A percentile compares a stretch with the other conserved stretches of the same genome.
These are phyloP conservation scores for Arthroderma sp. DNA, from an alignment of 2,329 filamentous ascomycete genomes.

Conservation along the genomic window DNA sequence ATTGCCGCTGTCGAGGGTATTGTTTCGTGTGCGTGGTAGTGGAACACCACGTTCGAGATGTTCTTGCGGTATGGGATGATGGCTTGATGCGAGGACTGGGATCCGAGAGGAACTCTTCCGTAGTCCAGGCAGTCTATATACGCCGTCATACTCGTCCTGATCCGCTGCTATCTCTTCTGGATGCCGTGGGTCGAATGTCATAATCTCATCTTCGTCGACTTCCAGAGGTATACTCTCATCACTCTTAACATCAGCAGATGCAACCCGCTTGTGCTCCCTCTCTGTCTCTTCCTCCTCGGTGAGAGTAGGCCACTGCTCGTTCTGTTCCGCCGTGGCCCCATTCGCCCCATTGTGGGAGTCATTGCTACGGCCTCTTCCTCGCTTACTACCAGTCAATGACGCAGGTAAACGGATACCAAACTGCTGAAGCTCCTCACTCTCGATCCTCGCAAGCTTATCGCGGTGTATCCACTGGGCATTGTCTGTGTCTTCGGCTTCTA, in stretches of 20 bases:
- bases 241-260: constrained; percentile 21
- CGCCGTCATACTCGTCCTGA: constrained; percentile 33
- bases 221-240: constrained; percentile 31
- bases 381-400: constrained; percentile 24
- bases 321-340: constrained; percentile 21
- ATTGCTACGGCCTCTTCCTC: constrained; percentile 24
- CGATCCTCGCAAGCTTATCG: constrained; percentile 40
- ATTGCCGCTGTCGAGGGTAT: constrained; percentile 47
- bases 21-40: constrained; percentile 47
- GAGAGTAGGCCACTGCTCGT: constrained; percentile 24
- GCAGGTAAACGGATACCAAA: constrained; percentile 33
- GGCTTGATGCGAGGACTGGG: constrained; percentile 70
- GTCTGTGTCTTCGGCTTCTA: constrained; percentile 20
- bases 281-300: constrained; percentile 26
- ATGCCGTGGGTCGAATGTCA: constrained; percentile 53
- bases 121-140: constrained; percentile 40
- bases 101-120: constrained; percentile 65
- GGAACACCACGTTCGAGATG: constrained; percentile 63
- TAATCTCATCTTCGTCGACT: constrained; percentile 26
- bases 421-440: constrained; percentile 40
- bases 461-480: constrained; percentile 40
- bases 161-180: constrained; percentile 63
- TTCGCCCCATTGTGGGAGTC: constrained; percentile 27
- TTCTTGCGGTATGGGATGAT: constrained; percentile 59
- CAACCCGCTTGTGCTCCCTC: not conserved